Conservation (phyloP, 2,329 filamentous ascomycete species). For the Penicillium sp. region DNA sequence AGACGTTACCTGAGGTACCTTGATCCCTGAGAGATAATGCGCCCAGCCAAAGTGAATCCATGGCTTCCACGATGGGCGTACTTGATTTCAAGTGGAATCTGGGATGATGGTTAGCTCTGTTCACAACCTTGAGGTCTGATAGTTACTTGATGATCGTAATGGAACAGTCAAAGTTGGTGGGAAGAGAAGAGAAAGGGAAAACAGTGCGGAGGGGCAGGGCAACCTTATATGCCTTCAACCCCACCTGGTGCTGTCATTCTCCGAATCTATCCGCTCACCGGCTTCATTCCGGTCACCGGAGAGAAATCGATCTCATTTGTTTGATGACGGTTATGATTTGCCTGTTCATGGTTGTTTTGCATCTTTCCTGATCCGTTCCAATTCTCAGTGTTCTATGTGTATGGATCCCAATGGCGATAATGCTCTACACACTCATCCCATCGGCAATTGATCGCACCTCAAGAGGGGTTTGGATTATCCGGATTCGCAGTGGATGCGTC, state of each 20-base stretch:
- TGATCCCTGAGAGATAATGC: constrained; percentile 39
- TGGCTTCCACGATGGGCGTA: constrained; percentile 32
- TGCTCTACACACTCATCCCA: too few relatives aligned
- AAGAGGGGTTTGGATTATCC: neutral
- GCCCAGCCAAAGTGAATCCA: constrained; percentile 37
- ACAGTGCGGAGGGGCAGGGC: constrained; percentile 16
- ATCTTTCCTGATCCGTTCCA: too few relatives aligned
- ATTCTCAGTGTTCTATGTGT: too few relatives aligned
- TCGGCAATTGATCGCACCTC: too few relatives aligned
- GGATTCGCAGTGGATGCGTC: constrained; percentile 1
- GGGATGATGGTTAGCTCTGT: constrained; percentile 12
- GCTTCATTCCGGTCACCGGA: constrained; percentile 11
- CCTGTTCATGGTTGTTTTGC: too few relatives aligned
- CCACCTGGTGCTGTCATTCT: constrained; percentile 11
- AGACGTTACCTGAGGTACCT: constrained; percentile 45
- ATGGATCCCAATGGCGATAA: too few relatives aligned
- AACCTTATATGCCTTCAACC: constrained; percentile 38
- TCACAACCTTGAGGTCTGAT: constrained; percentile 2
- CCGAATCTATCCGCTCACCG: constrained; percentile 18
- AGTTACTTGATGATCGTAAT: constrained; percentile 17
- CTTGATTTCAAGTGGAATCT: constrained; percentile 16
- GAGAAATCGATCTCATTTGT: constrained; percentile 8
- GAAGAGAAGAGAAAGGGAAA: constrained; percentile 7
- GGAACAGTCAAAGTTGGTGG: constrained; percentile 4
- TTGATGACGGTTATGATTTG: constrained; percentile 14